Conservation (phyloP, 1,139 yeast genomes). For the Blastobotrys malaysiensis region DNA sequence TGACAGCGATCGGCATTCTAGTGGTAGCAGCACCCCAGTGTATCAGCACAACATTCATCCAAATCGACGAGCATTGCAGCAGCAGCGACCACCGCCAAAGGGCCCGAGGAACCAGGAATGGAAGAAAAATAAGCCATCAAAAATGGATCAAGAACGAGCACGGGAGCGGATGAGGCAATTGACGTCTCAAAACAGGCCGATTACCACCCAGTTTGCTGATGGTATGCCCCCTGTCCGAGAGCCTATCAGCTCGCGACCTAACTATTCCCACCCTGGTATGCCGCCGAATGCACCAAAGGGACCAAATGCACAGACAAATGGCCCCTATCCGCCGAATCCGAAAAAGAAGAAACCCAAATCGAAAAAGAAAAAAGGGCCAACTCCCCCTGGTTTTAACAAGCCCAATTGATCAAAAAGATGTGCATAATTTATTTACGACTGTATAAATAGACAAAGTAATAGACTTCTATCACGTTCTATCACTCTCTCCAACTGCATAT, state of each 20-base stretch:
- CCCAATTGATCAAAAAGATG: neutral
- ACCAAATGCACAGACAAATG: neutral
- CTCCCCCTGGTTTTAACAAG: neutral
- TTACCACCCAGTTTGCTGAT: neutral
- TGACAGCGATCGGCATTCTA: neutral
- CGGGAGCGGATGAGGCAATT: neutral
- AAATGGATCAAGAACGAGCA: neutral
- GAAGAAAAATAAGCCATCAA: neutral
- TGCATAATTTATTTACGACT: slow-evolving; percentile 3
- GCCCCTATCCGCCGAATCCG: no score
- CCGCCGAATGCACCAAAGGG: neutral
- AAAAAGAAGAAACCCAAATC: neutral
- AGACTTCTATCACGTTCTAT: slow-evolving; percentile 11
- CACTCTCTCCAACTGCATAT: slow-evolving; percentile 41
- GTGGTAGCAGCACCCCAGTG: neutral
- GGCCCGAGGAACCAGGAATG: neutral
- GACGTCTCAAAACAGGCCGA: neutral
- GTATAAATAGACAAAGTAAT: neutral
- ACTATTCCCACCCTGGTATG: neutral
- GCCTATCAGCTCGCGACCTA: neutral
- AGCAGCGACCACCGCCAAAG: neutral
- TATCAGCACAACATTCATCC: neutral
- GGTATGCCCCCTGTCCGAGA: neutral
- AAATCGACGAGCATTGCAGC: no score
- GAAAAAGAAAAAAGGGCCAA: neutral